phyloP scores from a whole-genome alignment of 2,329 filamentous ascomycete genomes.

The Xylariaceae sp. region DNA sequence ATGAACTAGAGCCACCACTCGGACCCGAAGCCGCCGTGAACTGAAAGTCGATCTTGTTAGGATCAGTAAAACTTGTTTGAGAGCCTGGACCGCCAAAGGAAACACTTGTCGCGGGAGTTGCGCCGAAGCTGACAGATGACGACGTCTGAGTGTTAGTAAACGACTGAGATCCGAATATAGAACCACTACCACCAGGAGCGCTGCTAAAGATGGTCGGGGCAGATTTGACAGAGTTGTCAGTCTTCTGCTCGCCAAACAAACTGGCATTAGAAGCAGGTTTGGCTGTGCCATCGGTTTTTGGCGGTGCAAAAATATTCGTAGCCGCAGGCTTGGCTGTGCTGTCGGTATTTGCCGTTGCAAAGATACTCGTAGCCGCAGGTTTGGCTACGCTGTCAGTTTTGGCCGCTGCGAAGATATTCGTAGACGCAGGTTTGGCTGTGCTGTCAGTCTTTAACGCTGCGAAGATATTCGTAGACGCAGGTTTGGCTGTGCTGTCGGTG shows the following conservation, averaged over 20 bases:
- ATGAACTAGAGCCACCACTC: slow-evolving; percentile 15
- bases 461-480: slow-evolving; percentile 11
- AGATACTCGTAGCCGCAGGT: background rate
- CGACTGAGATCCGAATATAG: slow-evolving; percentile 23
- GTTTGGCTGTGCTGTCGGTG: background rate
- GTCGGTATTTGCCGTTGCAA: too few species aligned
- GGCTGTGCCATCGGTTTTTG: too few species aligned
- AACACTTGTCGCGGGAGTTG: slow-evolving; percentile 6
- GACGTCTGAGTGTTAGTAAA: slow-evolving; percentile 7
- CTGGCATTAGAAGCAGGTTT: background rate
- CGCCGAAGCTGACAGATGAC: slow-evolving; percentile 8
- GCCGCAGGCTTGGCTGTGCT: too few species aligned
- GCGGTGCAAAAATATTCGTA: too few species aligned
- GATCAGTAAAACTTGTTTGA: slow-evolving; percentile 3
- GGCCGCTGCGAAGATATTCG: too few species aligned
- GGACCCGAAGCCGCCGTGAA: slow-evolving; percentile 16
- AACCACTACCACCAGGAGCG: slow-evolving; percentile 6
- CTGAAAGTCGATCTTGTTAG: slow-evolving; percentile 18
- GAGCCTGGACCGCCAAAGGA: slow-evolving; percentile 17
- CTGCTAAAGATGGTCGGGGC: slow-evolving; percentile 19
- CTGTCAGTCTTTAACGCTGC: too few species aligned
- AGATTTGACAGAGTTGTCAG: slow-evolving; percentile 17
- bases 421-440: too few species aligned
- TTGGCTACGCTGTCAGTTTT: too few species aligned
- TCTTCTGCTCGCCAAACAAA: slow-evolving; percentile 26